phyloP scores from a whole-genome alignment of 371 early-diverging fungal species.

The Cokeromyces recurvatus region DNA sequence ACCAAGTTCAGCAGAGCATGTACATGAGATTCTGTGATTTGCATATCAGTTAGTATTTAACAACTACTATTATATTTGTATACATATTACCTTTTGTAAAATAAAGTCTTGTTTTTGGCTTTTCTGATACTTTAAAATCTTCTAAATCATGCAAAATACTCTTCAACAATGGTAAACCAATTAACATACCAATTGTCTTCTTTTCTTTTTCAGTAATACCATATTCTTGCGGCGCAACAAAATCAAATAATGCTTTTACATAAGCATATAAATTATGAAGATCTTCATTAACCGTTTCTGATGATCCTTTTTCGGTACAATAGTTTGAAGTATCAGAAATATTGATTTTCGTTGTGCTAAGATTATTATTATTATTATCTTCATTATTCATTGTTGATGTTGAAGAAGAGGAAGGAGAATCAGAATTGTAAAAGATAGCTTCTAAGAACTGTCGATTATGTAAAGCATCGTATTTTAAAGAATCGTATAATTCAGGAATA shows the following conservation, averaged over 20 bases:
- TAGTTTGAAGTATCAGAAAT: conserved; percentile 5
- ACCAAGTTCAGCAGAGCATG: conserved; percentile 89
- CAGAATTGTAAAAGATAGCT: conserved; percentile 51
- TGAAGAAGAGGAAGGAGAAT: background rate
- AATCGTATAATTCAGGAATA: conserved; percentile 91
- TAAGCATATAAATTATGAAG: conserved; percentile 70
- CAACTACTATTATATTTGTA: no score
- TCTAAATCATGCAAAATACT: conserved; percentile 78
- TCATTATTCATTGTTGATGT: background rate
- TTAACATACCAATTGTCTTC: conserved; percentile 77
- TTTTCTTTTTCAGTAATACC: conserved; percentile 86
- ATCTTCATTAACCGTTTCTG: conserved; percentile 13
- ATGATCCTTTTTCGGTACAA: conserved; percentile 1
- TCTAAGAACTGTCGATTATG: conserved; percentile 91
- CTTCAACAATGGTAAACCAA: conserved; percentile 68
- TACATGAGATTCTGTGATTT: conserved; percentile 89
- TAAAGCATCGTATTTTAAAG: conserved; percentile 92
- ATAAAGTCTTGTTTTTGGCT: conserved; percentile 79
- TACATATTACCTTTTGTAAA: conserved; percentile 92
- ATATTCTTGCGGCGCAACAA: conserved; percentile 91
- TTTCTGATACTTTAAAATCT: conserved; percentile 44
- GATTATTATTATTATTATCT: background rate
- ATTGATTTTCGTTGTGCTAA: background rate
- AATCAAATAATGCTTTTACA: conserved; percentile 85
- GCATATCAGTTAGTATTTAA: no score